Percentiles rank a stretch among this genome's conserved stretches.
Evolutionary conservation across 495 filamentous ascomycete species (phyloP).

Genomic region (Lasiosphaeria ovina): DNA sequence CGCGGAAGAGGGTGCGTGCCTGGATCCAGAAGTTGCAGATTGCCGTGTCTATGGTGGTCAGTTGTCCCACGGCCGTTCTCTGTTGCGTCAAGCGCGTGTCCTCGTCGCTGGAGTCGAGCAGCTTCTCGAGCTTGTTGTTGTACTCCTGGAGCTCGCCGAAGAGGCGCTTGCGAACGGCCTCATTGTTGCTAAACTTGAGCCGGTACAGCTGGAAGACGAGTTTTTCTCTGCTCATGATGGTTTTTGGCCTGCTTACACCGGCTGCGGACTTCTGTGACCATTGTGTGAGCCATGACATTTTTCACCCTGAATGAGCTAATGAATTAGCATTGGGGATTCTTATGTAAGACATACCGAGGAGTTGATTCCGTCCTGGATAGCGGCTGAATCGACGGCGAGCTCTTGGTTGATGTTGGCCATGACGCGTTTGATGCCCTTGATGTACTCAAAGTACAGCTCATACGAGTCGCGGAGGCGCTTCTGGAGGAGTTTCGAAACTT

Average conservation of each 20-base stretch:
- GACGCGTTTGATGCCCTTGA: constrained; percentile 10
- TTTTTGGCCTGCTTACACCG: neutral
- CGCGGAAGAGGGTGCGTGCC: constrained; percentile 6
- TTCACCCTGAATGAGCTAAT: neutral
- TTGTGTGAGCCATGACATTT: neutral
- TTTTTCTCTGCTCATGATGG: neutral
- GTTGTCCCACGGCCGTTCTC: neutral
- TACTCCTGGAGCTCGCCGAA: constrained; percentile 13
- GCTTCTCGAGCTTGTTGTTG: constrained; percentile 8
- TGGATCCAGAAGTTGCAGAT: constrained; percentile 14
- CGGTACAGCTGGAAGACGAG: constrained; percentile 2
- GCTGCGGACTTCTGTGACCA: constrained; percentile 1
- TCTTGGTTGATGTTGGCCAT: constrained; percentile 15
- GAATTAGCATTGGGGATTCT: constrained; percentile 5
- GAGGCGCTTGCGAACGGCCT: neutral
- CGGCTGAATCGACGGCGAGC: constrained; percentile 1
- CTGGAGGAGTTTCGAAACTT: neutral
- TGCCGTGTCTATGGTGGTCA: constrained; percentile 3
- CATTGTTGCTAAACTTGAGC: constrained; percentile 6
- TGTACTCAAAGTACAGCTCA: constrained; percentile 17
- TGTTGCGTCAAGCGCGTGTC: constrained; percentile 2
- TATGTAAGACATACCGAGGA: constrained; percentile 13
- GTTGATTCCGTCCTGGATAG: constrained; percentile 2
- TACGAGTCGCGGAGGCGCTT: constrained; percentile 16
- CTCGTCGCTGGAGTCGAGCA: constrained; percentile 6